Evolutionary conservation across 1,139 yeast species (phyloP).

Genomic region (Dujonia santamariae): DNA sequence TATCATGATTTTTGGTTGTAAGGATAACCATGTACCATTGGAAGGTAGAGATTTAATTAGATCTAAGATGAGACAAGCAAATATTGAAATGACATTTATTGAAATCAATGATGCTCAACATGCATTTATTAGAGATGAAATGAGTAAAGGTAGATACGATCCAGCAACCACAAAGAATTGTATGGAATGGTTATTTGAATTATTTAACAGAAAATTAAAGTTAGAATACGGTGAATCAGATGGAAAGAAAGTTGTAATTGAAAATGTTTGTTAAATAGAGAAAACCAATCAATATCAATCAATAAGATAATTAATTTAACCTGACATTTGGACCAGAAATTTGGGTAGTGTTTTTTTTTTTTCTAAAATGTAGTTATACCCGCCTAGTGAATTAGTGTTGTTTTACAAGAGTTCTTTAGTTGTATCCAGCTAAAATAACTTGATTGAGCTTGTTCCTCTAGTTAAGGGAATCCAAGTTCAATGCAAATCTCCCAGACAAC

Average conservation of each 20-base stretch:
- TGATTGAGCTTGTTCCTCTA: too few species aligned
- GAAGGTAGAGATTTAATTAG: conserved; percentile 76
- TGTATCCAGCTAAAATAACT: too few species aligned
- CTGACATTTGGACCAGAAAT: too few species aligned
- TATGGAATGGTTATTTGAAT: conserved; percentile 63
- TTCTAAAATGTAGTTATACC: too few species aligned
- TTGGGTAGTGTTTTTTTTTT: too few species aligned
- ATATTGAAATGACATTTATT: conserved; percentile 64
- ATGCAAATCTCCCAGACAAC: too few species aligned
- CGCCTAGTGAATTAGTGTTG: too few species aligned
- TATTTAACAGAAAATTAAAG: conserved; percentile 67
- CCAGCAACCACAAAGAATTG: conserved; percentile 71
- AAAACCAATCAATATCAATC: too few species aligned
- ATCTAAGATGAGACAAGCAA: conserved; percentile 53
- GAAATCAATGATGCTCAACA: conserved; percentile 78
- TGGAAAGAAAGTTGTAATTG: conserved; percentile 47
- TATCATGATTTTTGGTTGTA: conserved; percentile 70
- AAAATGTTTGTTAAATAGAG: conserved; percentile 54
- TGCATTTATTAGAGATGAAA: conserved; percentile 78
- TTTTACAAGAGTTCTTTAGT: too few species aligned
- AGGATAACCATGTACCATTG: conserved; percentile 78
- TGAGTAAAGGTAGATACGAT: conserved; percentile 75
- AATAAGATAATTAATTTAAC: too few species aligned
- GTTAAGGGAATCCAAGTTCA: too few species aligned
- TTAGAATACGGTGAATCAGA: conserved; percentile 65